Base-by-base conservation (phyloP, 768 basidiomycete genomes). In the Termitomyces sp. region DNA sequence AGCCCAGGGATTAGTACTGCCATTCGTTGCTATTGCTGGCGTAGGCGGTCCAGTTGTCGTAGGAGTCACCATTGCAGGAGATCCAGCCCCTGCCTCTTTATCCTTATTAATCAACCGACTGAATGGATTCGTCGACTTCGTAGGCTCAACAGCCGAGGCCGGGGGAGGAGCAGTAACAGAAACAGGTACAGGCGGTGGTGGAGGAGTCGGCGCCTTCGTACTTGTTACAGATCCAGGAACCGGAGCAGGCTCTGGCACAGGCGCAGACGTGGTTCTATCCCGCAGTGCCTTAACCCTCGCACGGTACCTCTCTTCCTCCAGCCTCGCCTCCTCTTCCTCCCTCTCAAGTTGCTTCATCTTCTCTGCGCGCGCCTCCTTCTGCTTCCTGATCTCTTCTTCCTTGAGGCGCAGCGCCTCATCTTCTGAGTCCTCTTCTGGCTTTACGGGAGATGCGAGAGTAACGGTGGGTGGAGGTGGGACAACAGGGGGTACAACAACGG, bases 91-190 rank as follows among this genome's bases (percentile, higher is more conserved):
- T 15, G 37, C 15, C 4, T 76, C 74, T 11, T 78, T 81, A 53
- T 82, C 80, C 60, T 82, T 81, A 64, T 85, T 80, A 46, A 93
- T 66, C 12, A 60, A 29, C 15, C 83, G 82, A 72, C 84, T 90
- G 72, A 96, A 96, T 0, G 94, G 94, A 72, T 95, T 95, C 9
- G 85, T 92, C 5, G 85, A 77, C 66, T 86, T 86, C 37, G 76
- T 68, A 0, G 70, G 67, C 1, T 34, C 57, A 8, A 6, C 45
- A 14, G 37, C 29, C 7, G 10, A n/a, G 25, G 66, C 61, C 29
- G 72, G 50, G 34, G 34, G 36, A 52, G 36, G 51, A 37, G 37
- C 20, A 37, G 36, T 14, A 45, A 20, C 36, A 52, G 51, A 11
- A 20, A 20, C 43, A 20, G 43, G 60, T 14, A 73, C 64, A 12